Evolutionary conservation across 176 grass and related monocot genomes (phyloP).

Genomic region (Tillandsia fasciculata): DNA sequence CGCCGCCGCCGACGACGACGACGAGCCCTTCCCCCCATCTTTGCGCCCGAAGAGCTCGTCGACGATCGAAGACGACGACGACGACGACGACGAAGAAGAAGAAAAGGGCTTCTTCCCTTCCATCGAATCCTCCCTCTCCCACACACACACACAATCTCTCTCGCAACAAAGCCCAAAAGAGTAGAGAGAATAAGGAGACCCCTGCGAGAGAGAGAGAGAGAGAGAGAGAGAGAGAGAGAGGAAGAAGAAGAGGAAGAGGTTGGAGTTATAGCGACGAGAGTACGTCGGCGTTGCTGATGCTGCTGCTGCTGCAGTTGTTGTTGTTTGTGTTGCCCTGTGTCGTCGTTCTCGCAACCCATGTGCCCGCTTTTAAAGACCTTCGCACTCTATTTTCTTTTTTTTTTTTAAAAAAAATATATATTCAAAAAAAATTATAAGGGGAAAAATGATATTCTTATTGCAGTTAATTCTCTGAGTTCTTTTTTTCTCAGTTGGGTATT

Average conservation of each 20-base stretch:
- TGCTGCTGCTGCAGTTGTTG: neutral
- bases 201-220: conserved; percentile 31
- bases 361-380: conserved; percentile 43
- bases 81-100: neutral
- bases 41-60: conserved; percentile 11
- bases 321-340: conserved; percentile 27
- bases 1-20: conserved; percentile 5
- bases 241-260: conserved; percentile 20
- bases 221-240: conserved; percentile 23
- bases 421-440: neutral
- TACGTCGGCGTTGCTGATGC: neutral
- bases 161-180: conserved; percentile 8
- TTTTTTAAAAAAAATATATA: neutral
- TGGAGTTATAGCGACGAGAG: conserved; percentile 25
- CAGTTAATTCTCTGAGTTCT: neutral
- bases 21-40: neutral
- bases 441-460: too few relatives aligned
- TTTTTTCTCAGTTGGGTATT: neutral
- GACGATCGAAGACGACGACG: neutral
- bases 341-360: conserved; percentile 22
- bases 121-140: neutral
- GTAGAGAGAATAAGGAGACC: conserved; percentile 18
- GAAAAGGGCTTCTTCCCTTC: conserved; percentile 29
- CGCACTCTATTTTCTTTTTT: neutral
- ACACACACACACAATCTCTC: neutral